These are phyloP conservation scores for Hortiboletus campestris DNA, from an alignment of 768 basidiomycete species.

Conservation along the genomic window DNA sequence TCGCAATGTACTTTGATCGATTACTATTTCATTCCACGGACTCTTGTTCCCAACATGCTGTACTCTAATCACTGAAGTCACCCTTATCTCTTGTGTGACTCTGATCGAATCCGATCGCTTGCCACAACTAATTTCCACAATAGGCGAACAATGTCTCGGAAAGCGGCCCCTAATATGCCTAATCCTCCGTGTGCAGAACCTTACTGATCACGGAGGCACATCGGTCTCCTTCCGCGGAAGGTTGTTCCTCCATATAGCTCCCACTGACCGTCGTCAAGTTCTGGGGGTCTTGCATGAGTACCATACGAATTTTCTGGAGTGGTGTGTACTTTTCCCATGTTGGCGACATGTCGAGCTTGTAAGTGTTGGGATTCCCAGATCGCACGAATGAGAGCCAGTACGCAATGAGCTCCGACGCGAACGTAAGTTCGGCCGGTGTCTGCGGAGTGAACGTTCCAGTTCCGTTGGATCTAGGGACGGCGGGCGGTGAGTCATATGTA, in stretches of 20 bases:
- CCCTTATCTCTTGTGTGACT: not conserved
- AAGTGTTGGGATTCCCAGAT: slow-evolving; percentile 51
- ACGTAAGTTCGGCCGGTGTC: slow-evolving; percentile 46
- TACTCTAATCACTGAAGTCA: not conserved
- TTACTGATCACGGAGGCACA: slow-evolving; percentile 40
- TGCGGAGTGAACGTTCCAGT: slow-evolving; percentile 47
- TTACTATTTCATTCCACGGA: not conserved
- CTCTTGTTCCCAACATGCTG: not conserved
- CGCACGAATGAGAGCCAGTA: slow-evolving; percentile 70
- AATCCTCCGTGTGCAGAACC: slow-evolving; percentile 37
- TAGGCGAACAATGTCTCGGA: not conserved
- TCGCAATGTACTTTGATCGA: not conserved
- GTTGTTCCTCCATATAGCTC: slow-evolving; percentile 42
- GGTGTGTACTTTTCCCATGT: slow-evolving; percentile 43
- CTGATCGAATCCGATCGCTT: not conserved
- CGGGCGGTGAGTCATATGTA: slow-evolving; percentile 16
- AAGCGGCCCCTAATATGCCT: slow-evolving; percentile 9
- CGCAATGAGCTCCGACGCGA: slow-evolving; percentile 58
- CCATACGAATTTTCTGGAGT: slow-evolving; percentile 37
- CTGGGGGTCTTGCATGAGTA: slow-evolving; percentile 40
- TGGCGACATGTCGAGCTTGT: slow-evolving; percentile 51
- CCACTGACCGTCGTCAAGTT: slow-evolving; percentile 35
- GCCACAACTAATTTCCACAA: not conserved
- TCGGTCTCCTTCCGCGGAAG: slow-evolving; percentile 34
- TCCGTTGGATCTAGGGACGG: slow-evolving; percentile 44